These are phyloP conservation scores for Leccinum colubrinum DNA, from an alignment of 1,284 basidiomycete genomes.

Conservation along the genomic window DNA sequence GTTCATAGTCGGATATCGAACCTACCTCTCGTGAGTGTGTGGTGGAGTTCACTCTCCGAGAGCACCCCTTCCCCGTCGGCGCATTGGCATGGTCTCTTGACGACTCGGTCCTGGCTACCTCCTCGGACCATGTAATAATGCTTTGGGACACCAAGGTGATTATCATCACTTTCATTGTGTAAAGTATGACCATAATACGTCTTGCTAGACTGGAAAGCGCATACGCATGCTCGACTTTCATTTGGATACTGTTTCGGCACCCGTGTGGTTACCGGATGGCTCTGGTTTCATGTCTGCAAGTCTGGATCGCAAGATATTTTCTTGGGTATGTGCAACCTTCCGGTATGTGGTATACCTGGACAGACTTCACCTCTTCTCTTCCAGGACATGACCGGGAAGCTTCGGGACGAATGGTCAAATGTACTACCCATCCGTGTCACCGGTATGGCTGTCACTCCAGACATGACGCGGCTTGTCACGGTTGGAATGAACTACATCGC, in stretches of 20 bases:
- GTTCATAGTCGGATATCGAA: constrained; percentile 45
- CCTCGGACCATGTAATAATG: constrained; percentile 76
- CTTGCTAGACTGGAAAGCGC: constrained; percentile 63
- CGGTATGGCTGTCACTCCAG: constrained; percentile 86
- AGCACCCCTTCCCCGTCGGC: constrained; percentile 78
- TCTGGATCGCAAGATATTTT: constrained; percentile 84
- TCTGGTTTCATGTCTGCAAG: constrained; percentile 89
- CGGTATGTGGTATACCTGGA: neutral
- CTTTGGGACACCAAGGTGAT: constrained; percentile 85
- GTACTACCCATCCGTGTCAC: constrained; percentile 82
- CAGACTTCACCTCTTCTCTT: constrained; percentile 15
- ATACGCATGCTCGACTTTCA: constrained; percentile 70
- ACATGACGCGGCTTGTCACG: constrained; percentile 80
- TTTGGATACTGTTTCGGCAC: constrained; percentile 80
- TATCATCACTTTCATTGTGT: constrained; percentile 9
- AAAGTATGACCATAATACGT: neutral
- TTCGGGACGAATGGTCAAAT: constrained; percentile 66
- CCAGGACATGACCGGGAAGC: constrained; percentile 73
- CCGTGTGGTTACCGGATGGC: constrained; percentile 88
- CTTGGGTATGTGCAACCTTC: constrained; percentile 66
- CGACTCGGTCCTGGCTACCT: constrained; percentile 79
- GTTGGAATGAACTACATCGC: constrained; percentile 65
- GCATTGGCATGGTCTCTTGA: constrained; percentile 91
- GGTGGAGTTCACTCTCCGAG: constrained; percentile 57
- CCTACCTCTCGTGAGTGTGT: constrained; percentile 57